Evolutionary conservation across 176 grass and related monocot genomes (phyloP), one percentile per base, ranked within the genome.

Genomic region (Raddia distichophylla): DNA sequence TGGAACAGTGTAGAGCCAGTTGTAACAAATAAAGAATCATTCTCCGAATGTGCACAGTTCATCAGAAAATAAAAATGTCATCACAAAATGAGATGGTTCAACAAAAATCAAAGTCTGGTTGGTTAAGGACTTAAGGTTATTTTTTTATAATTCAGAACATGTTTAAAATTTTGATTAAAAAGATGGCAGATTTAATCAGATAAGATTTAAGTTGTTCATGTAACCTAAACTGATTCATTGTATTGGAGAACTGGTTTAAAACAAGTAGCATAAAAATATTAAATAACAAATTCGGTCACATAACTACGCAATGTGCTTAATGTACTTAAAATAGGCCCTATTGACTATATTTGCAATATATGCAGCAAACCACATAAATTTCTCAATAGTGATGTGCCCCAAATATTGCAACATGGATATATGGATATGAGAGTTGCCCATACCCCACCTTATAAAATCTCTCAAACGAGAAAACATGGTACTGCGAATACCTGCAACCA

Each of bases 51-150:
- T 22, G 7, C 51, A 74, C 8, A 8, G 18, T 74, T 74, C 33
- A 54, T 74, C 35, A 1, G 34, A 34, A 35, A 51, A 51, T 3
- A 20, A 50, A 50, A 22, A 12, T 13, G 17, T 8, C 47, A 59
- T 46, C 50, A 27, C 8, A 83, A 37, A 5, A 74, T 73, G 59
- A 82, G 18, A 82, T 82, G 46, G 60, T 73, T 10, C 17, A 74
- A 63, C 44, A 22, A 65, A 64, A 56, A 57, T 3, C 57, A 61
- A 71, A 82, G 27, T 61, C 22, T 53, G 4, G 68, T 51, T 62
- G 17, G 16, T 62, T 22, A 62, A 62, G 56, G 18, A 37, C 15
- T 62, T 22, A 62, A 62, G 56, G 18, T 49, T 20, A 9, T 82
- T 48, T 82, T 48, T 80, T 50, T 47, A 34, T 69, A 42, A 53